Conservation (phyloP, 257 asterid genomes). For the Coffea eugenioides region DNA sequence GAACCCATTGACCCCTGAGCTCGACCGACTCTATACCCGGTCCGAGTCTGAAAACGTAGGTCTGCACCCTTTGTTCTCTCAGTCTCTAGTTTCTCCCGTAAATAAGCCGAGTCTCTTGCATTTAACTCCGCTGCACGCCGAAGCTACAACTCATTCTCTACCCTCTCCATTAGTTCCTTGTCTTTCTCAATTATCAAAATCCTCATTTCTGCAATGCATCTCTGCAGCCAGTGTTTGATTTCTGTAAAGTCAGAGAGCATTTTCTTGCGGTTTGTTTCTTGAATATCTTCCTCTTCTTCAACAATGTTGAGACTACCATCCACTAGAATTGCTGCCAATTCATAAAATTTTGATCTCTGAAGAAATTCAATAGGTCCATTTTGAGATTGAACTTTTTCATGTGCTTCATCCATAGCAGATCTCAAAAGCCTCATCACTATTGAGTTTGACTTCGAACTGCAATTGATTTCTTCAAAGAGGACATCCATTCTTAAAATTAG, state of each 20-base stretch:
- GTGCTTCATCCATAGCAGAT: conserved; percentile 81
- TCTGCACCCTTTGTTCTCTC: conserved; percentile 23
- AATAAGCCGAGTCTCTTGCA: conserved; percentile 40
- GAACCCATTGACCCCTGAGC: no score
- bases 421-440: conserved; percentile 66
- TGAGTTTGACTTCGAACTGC: conserved; percentile 54
- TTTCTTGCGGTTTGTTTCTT: conserved; percentile 46
- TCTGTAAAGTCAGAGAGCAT: conserved; percentile 56
- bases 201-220: conserved; percentile 55
- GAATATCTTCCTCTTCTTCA: conserved; percentile 51
- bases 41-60: no score
- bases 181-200: conserved; percentile 54
- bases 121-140: conserved; percentile 43
- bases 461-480: conserved; percentile 51
- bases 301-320: conserved; percentile 60
- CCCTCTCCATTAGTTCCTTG: conserved; percentile 46
- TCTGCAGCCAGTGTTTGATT: conserved; percentile 54
- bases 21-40: no score
- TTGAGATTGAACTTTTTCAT: conserved; percentile 53
- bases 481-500: conserved; percentile 43
- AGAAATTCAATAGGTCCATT: conserved; percentile 71
- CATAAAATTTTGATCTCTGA: conserved; percentile 62
- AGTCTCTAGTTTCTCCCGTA: conserved; percentile 40
- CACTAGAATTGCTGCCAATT: conserved; percentile 63
- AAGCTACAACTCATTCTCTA: conserved; percentile 53